A percentile compares a stretch with the other conserved stretches of the same genome.
phyloP scores from a whole-genome alignment of 1,139 yeast species.

The Pichia sp. region DNA sequence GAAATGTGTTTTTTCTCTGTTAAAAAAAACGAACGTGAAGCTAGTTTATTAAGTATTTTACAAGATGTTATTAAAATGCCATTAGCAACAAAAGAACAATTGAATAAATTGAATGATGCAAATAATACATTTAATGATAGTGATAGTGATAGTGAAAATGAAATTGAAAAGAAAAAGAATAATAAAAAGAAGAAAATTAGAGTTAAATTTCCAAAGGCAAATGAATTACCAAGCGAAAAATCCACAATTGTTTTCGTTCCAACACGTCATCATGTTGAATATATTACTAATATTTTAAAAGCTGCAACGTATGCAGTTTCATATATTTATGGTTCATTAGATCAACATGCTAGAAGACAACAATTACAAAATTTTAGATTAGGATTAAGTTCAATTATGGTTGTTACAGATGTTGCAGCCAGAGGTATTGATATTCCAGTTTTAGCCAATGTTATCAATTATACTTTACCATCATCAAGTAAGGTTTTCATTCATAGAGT shows the following conservation, averaged over 20 bases:
- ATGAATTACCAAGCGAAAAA: constrained; percentile 71
- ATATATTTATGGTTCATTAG: constrained; percentile 88
- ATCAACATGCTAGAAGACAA: constrained; percentile 88
- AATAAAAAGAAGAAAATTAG: constrained; percentile 34
- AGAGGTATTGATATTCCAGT: constrained; percentile 99
- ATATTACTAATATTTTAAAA: constrained; percentile 60
- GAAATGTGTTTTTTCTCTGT: constrained; percentile 85
- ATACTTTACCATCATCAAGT: constrained; percentile 84
- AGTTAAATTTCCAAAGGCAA: constrained; percentile 65
- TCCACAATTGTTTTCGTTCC: constrained; percentile 95
- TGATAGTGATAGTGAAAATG: constrained; percentile 45
- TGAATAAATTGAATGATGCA: constrained; percentile 44
- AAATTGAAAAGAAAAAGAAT: constrained; percentile 19
- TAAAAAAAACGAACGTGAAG: constrained; percentile 85
- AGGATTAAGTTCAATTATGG: constrained; percentile 76
- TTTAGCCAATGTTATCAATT: constrained; percentile 88
- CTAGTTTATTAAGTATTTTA: constrained; percentile 65
- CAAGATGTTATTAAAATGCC: constrained; percentile 88
- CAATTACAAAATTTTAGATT: constrained; percentile 80
- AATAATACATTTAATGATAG: constrained; percentile 40
- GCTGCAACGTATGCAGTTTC: constrained; percentile 78
- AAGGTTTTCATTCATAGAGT: constrained; percentile 95
- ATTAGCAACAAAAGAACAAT: constrained; percentile 59
- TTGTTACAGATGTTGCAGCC: constrained; percentile 98
- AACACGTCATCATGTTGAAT: constrained; percentile 96